Evolutionary conservation across 2,329 filamentous ascomycete species (phyloP).

Genomic region (Stagonosporopsis cucurbitacearum): DNA sequence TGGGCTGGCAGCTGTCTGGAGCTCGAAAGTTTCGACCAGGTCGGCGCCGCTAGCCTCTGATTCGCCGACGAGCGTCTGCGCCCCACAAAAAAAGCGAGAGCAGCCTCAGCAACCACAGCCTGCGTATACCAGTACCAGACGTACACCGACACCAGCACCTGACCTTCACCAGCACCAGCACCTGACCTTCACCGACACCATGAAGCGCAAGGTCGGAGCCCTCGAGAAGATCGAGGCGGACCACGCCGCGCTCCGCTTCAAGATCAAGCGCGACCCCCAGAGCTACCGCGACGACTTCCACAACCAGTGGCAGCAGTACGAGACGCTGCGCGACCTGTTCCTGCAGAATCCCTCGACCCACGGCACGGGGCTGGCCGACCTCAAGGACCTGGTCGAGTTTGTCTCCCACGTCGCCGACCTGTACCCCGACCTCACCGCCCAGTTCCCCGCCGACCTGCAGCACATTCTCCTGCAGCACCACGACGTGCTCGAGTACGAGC

Average conservation of each 20-base stretch:
- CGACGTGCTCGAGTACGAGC: constrained; percentile 77
- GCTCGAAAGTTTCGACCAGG: not conserved
- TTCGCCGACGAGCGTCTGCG: not conserved
- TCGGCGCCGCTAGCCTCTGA: not conserved
- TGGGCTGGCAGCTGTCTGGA: not conserved
- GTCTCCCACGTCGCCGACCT: constrained; percentile 93
- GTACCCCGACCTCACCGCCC: constrained; percentile 79
- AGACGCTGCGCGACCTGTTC: constrained; percentile 90
- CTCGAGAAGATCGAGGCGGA: constrained; percentile 91
- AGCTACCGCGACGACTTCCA: constrained; percentile 91
- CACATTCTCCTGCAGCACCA: constrained; percentile 83
- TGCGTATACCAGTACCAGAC: not conserved
- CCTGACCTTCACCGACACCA: constrained; percentile 54
- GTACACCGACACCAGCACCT: no score
- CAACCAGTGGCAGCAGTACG: constrained; percentile 89
- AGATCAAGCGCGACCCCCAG: constrained; percentile 85
- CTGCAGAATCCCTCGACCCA: constrained; percentile 80
- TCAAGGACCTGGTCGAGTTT: constrained; percentile 91
- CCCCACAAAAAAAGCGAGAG: constrained; percentile 27
- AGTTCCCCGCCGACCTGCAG: constrained; percentile 82
- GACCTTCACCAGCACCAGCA: not conserved
- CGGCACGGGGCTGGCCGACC: constrained; percentile 79
- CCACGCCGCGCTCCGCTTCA: constrained; percentile 82
- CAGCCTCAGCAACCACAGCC: not conserved
- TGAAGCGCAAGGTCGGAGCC: constrained; percentile 87